Evolutionary conservation across 805 yeast species (phyloP), one percentile per base, ranked within the genome.

Genomic region (Wickerhamiella sorbophila): DNA sequence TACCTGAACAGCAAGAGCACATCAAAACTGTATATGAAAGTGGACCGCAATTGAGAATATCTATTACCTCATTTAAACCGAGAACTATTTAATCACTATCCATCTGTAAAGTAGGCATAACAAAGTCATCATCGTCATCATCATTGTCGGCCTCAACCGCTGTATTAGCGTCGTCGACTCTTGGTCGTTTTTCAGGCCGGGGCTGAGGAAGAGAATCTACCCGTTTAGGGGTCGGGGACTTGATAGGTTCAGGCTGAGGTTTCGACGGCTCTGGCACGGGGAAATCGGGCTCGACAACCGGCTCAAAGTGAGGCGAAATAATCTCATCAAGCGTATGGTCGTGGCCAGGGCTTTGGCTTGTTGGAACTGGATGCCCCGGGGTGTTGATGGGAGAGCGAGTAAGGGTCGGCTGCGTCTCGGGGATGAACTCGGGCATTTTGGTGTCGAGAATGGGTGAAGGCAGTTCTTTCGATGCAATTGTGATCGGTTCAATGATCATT

Each of bases 51-150:
- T 15, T 26, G 4, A 10, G 31, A 4, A n/a, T 24, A 8, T 14
- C 20, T 6, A 8, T 21, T 2, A 26, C 15, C n/a, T 14, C 14
- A 9, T 26, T 36, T 15, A 18, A 14, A 12, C 31, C 31, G 22
- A 19, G 31, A n/a, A 16, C 2, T 9, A 9, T 15, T 37, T 40
- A 50, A 16, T 50, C 54, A 18, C 51, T 47, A 24, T 50, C 54
- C 52, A 51, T 45, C 20, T 20, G 43, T n/a, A 51, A 22, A 2
- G 43, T 31, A 2, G 55, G 55, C 22, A 51, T 48, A n/a, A 48
- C 46, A 18, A 51, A 31, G 4, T 49, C 54, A 24, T 44, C 51
- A 17, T 49, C 54, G 20, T 44, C 49, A 10, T 46, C 50, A 8
- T 31, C 39, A 10, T 39, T 40, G 17, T 44, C 42, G 18, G 31